phyloP scores from a whole-genome alignment of 441 rosid species.

The Metrosideros polymorpha region DNA sequence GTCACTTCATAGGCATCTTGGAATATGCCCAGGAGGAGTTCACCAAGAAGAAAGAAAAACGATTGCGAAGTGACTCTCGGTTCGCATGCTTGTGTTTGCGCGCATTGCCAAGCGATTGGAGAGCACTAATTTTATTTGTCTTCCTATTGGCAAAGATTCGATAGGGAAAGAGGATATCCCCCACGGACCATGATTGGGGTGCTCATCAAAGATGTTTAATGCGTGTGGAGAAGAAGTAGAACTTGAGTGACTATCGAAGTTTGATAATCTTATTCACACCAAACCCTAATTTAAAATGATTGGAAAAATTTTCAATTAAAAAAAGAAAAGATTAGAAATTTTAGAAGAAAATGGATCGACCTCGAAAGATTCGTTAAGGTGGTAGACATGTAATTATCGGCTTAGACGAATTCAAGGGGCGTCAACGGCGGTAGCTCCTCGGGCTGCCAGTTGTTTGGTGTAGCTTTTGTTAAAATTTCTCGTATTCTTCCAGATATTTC shows the following conservation, averaged over 20 bases:
- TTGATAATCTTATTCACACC: not conserved
- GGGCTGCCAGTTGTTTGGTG: not conserved
- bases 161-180: not conserved
- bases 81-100: not conserved
- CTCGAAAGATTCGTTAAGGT: not conserved
- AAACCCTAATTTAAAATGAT: not conserved
- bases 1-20: not conserved
- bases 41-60: not conserved
- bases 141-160: not conserved
- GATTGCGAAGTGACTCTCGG: not conserved
- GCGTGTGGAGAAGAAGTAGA: not conserved
- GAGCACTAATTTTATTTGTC: not conserved
- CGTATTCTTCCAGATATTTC: not conserved
- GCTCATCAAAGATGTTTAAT: not conserved
- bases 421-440: fast-evolving
- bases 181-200: not conserved
- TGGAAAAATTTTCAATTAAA: not conserved
- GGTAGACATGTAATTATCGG: not conserved
- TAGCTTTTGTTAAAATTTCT: not conserved
- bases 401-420: not conserved
- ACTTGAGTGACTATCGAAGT: not conserved
- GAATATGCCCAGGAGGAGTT: not conserved
- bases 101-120: not conserved
- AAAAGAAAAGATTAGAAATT: not conserved
- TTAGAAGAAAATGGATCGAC: not conserved